Base-by-base conservation (phyloP, 1,139 yeast species). In the Kodamaea sp. region DNA sequence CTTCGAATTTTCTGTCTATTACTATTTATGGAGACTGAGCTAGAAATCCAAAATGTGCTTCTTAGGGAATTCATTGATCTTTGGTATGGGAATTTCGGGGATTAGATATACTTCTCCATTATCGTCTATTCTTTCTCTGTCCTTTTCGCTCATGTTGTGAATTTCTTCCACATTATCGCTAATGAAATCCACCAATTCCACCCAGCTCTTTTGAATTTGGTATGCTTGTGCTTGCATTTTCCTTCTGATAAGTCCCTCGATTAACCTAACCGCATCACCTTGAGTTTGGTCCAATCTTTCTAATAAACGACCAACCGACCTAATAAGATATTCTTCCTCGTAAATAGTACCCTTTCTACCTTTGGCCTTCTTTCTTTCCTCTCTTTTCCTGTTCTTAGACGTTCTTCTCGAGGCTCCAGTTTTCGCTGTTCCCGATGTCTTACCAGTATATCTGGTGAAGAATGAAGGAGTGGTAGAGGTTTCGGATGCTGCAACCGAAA, bases 261-360 rank as follows among this genome's bases (percentile, higher is more conserved):
- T 76, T 39, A 92, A 69, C 39, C 76, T 73, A 15, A 73, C 52
- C 1, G 94, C 92, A 51, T 94, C 98, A 0, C 78, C 68, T 46
- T 78, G 78, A 0, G 95, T 84, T 43, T 77, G 80, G 32, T 80
- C 78, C 42, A 92, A 66, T 49, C 98, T 78, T 43, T 88, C 97
- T 31, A 89, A 66, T 54, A 94, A 72, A 53, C 99, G 78, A 5
- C 95, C 95, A 45, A 88, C 81, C 2, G 97, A 89, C 48, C 76
- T 79, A 38, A 92, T 83, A 40, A 94, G 76, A 57, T 94, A 94
- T 58, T 92, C 98, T 56, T 94, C 98, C 61, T 92, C 98, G 54
- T 92, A 92, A 13, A 92, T 85, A 4, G 97, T 90, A 26, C 97
- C 97, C 66, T 92, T 92, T 68, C 95, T 87, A 39, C 98, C 98